Base-by-base conservation (phyloP, 805 yeast species). In the Yamadazyma kitorensis region DNA sequence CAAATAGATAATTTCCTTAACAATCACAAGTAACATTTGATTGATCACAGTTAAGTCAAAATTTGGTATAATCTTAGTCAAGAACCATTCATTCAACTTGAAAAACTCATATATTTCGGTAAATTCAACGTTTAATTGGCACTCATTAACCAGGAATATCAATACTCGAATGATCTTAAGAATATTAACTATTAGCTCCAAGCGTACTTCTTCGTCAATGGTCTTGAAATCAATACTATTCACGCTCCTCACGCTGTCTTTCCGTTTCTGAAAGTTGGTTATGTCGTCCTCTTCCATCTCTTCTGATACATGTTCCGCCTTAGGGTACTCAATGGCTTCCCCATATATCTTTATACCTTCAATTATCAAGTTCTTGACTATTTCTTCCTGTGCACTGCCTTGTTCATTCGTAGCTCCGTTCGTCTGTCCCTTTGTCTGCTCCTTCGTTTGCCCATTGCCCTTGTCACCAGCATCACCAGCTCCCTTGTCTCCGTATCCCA, bases 1-100 rank as follows among this genome's bases (percentile, higher is more conserved):
- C 28, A 58, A 37, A 21, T 43, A 40, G 4, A 64, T 41, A 7
- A 46, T 39, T 27, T 59, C 62, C 34, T 58, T 58, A 6, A 59
- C 41, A 11, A 52, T 37, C 5, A 28, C 27, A 30, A 59, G 37
- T 26, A 44, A 31, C 13, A 26, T 29, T 37, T 37, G 44, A 23
- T 39, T 34, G 11, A 39, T 44, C n/a, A 34, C 36, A 13, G 32
- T 24, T 17, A 33, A 33, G 26, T 25, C 48, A 31, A 26, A 37
- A 23, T 29, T n/a, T 2, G 44, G 35, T n/a, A 36, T 14, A 19
- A 27, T 24, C 18, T 24, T 36, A 8, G 25, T 40, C 39, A 13
- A 51, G 34, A 15, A 45, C 48, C 39, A 37, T 16, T 34, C 34
- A 11, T 31, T 30, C 33, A 41, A 33, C 16, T 20, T 24, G 18